Evolutionary conservation across 1,284 basidiomycete species (phyloP), one percentile per base, ranked within the genome.

Genomic region (Sporisorium graminicola): DNA sequence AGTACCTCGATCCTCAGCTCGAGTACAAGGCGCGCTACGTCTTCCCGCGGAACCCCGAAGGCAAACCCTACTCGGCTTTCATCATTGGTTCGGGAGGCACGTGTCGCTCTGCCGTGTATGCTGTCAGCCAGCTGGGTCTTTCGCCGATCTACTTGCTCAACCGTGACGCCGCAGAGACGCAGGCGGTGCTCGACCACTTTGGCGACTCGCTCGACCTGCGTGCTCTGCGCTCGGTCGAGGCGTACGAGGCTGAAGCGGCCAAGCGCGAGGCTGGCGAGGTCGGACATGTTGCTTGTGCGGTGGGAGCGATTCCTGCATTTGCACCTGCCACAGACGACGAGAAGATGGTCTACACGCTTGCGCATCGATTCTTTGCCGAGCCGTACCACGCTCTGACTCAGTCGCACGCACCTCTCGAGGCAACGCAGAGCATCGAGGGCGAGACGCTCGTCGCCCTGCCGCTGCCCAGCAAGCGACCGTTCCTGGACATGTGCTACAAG

Each of bases 401-500:
- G n/a, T 31, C n/a, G 26, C 58, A 61, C 20, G 47, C 55, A 1
- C 27, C 46, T 3, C 26, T 56, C 26, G 22, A 58, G 5, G 12
- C 14, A 0, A 29, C 35, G 9, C 40, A 53, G 20, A 8, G 6
- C 5, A 47, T 7, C 0, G 35, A n/a, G 16, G 44, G n/a, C 2
- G 53, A 71, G 27, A 46, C 33, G n/a, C 49, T 67, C 10, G 18
- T 58, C 14, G 24, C 44, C 0, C 20, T 84, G 18, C 80, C 82
- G 0, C 57, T 83, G 27, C 81, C 82, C 0, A 24, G 43, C 26
- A 57, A 70, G 31, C 64, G 84, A 5, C 68, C 80, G 10, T 86
- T 86, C 68, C 77, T 86, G 33, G 85, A 86, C 42, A 86, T 86
- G 85, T 81, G 79, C 44, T 86, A 86, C 78, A 86, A 86, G 59